phyloP scores from a whole-genome alignment of 495 filamentous ascomycete species.

The Hypoxylon perforatum region DNA sequence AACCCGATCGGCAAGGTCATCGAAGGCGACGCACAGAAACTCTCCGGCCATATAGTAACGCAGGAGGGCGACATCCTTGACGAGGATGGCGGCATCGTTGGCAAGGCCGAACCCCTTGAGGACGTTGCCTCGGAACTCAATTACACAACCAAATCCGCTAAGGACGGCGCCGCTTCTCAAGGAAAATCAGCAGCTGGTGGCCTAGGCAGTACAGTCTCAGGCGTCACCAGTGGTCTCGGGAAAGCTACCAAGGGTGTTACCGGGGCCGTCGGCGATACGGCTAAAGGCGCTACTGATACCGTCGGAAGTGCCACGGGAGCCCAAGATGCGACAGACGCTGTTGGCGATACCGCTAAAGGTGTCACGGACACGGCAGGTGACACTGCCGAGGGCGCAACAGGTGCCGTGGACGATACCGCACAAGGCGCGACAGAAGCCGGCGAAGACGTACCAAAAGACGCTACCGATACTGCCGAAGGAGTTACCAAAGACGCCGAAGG shows the following conservation, averaged over 20 bases:
- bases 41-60: constrained; percentile 66
- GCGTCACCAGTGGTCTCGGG: constrained; percentile 26
- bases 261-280: constrained; percentile 23
- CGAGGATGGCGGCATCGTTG: constrained; percentile 68
- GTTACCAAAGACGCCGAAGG: constrained; percentile 35
- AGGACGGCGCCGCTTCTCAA: constrained; percentile 11
- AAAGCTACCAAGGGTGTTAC: constrained; percentile 24
- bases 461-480: constrained; percentile 37
- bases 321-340: constrained; percentile 14
- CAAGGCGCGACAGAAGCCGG: constrained; percentile 42
- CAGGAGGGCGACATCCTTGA: constrained; percentile 73
- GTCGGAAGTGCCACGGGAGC: constrained; percentile 17
- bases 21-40: constrained; percentile 68
- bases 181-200: constrained; percentile 14
- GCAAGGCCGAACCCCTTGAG: constrained; percentile 64
- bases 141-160: constrained; percentile 39
- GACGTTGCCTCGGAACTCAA: constrained; percentile 37
- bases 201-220: constrained; percentile 26
- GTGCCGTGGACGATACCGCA: constrained; percentile 17
- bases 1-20: constrained; percentile 68
- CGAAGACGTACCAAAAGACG: constrained; percentile 48
- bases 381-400: constrained; percentile 33
- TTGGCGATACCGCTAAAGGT: constrained; percentile 16
- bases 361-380: constrained; percentile 30
- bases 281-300: constrained; percentile 16